Conservation (phyloP, 2,329 filamentous ascomycete genomes). For the Aspergillus hiratsukae region DNA sequence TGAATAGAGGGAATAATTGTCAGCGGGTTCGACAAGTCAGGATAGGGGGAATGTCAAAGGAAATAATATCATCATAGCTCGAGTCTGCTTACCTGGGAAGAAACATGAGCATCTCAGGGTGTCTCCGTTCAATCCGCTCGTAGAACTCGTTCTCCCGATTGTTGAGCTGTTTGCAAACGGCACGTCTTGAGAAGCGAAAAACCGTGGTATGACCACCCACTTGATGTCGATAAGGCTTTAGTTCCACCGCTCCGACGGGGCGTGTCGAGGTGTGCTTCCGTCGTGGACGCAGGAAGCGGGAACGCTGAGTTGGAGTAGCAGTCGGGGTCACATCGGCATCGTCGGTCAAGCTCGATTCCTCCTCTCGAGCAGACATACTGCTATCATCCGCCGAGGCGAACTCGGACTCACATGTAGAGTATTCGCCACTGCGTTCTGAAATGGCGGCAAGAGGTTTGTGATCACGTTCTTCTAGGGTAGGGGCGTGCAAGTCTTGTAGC, state of each 20-base stretch:
- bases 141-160: slow-evolving; percentile 99
- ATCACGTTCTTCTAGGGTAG: slow-evolving; percentile 34
- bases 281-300: slow-evolving; percentile 22
- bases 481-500: slow-evolving; percentile 40
- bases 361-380: slow-evolving; percentile 40
- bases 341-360: slow-evolving; percentile 53
- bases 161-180: slow-evolving; percentile 96
- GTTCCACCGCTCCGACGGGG: slow-evolving; percentile 84
- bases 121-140: slow-evolving; percentile 86
- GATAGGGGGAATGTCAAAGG: neutral
- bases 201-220: slow-evolving; percentile 95
- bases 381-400: slow-evolving; percentile 40
- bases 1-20: slow-evolving; percentile 35
- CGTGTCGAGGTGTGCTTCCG: slow-evolving; percentile 27
- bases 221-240: slow-evolving; percentile 96
- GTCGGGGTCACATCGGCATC: slow-evolving; percentile 49
- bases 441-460: slow-evolving; percentile 33
- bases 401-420: slow-evolving; percentile 44
- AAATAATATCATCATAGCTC: slow-evolving; percentile 41
- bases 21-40: neutral
- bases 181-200: slow-evolving; percentile 90
- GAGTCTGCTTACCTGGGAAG: slow-evolving; percentile 63
- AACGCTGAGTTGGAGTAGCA: slow-evolving; percentile 37
- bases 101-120: slow-evolving; percentile 85
- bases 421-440: slow-evolving; percentile 34